phyloP scores from a whole-genome alignment of 805 yeast genomes.

The Barnettozyma salicaria region DNA sequence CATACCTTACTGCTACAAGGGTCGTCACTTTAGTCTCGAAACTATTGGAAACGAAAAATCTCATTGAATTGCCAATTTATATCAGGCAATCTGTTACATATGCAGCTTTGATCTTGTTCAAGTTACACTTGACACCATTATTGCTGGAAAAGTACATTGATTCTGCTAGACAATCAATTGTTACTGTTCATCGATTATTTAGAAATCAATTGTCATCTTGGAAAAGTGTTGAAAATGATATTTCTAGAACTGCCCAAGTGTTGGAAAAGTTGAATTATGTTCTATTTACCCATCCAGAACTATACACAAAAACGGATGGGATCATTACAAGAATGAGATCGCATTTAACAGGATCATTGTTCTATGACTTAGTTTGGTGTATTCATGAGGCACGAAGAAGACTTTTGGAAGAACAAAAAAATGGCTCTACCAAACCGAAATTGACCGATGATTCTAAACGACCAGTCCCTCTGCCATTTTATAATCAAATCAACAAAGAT shows the following conservation, averaged over 20 bases:
- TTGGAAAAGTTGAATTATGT: slow-evolving; percentile 85
- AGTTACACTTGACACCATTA: slow-evolving; percentile 73
- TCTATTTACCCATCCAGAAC: slow-evolving; percentile 78
- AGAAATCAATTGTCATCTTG: slow-evolving; percentile 87
- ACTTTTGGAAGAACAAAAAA: slow-evolving; percentile 36
- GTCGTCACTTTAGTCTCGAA: slow-evolving; percentile 73
- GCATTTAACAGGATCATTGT: slow-evolving; percentile 83
- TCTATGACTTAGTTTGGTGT: slow-evolving; percentile 90
- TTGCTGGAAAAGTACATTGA: slow-evolving; percentile 64
- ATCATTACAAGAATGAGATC: slow-evolving; percentile 86
- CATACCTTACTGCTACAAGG: slow-evolving; percentile 75
- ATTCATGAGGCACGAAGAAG: slow-evolving; percentile 90
- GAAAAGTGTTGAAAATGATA: slow-evolving; percentile 81
- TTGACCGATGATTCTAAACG: slow-evolving; percentile 26
- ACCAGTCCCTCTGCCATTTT: slow-evolving; percentile 69
- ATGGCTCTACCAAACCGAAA: slow-evolving; percentile 27
- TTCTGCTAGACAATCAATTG: slow-evolving; percentile 87
- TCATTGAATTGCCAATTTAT: slow-evolving; percentile 81
- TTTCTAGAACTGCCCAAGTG: slow-evolving; percentile 85
- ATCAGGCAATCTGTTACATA: slow-evolving; percentile 81
- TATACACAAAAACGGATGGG: slow-evolving; percentile 64
- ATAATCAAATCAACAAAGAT: slow-evolving; percentile 84
- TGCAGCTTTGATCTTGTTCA: slow-evolving; percentile 72
- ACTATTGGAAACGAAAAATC: slow-evolving; percentile 57
- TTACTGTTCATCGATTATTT: slow-evolving; percentile 82